phyloP scores from a whole-genome alignment of 164 flowering plant genomes.

The Paratinospora sagittata region DNA sequence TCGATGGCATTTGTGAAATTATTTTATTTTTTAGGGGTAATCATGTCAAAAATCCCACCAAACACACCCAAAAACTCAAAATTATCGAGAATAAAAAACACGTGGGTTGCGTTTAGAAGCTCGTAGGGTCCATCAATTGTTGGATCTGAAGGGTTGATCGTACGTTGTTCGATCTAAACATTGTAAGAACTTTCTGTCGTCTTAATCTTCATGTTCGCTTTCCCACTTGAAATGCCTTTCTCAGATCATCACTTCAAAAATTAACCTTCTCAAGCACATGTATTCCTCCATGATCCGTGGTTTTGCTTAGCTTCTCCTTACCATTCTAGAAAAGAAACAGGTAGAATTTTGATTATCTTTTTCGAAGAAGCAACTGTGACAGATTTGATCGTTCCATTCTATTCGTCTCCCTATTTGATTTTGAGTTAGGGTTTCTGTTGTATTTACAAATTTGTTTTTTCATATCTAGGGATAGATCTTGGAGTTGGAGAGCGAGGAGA shows the following conservation, averaged over 20 bases:
- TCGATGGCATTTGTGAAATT: no score
- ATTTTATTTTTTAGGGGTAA: no score
- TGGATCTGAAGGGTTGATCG: no score
- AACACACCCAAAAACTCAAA: no score
- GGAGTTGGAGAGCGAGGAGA: slow-evolving; percentile 5
- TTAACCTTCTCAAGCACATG: neutral
- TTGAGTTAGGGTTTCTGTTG: slow-evolving; percentile 6
- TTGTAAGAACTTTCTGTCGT: no score
- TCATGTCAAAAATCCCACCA: no score
- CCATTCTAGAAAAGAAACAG: neutral
- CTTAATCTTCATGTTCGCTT: no score
- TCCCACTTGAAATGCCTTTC: neutral
- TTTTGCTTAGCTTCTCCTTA: slow-evolving; percentile 1
- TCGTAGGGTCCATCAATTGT: no score
- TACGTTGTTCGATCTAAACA: no score
- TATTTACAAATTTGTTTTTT: neutral
- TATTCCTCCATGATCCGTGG: neutral
- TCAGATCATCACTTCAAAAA: neutral
- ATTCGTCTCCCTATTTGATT: neutral
- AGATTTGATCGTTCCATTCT: neutral
- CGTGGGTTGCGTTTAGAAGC: no score
- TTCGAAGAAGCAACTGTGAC: neutral
- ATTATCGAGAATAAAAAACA: no score
- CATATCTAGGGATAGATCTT: slow-evolving; percentile 8
- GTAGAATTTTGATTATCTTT: neutral